These are phyloP conservation scores for Lactuca saligna DNA, from an alignment of 129 eudicot genomes.

Conservation along the genomic window DNA sequence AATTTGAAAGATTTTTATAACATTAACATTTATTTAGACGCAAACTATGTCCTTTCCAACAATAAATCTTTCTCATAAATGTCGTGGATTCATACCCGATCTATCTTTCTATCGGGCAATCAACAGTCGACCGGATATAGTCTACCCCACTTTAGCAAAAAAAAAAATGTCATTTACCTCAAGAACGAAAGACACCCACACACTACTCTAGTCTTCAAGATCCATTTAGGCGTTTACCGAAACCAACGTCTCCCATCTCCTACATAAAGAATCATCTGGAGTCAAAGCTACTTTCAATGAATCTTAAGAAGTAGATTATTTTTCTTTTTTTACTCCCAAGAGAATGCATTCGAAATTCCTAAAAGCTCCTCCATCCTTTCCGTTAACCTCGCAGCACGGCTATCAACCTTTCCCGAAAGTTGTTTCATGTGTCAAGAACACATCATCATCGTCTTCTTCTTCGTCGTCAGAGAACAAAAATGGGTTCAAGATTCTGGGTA, in stretches of 20 bases:
- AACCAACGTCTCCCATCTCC: background rate
- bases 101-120: background rate
- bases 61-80: no score
- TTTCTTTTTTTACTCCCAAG: background rate
- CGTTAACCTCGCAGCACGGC: conserved; percentile 21
- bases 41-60: background rate
- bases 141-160: background rate
- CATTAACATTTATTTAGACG: no score
- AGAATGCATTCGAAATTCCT: conserved; percentile 45
- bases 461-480: conserved; percentile 45
- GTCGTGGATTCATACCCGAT: background rate
- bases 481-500: conserved; percentile 47
- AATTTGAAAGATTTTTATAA: no score
- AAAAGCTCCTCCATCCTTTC: conserved; percentile 28
- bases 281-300: background rate
- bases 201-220: background rate
- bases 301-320: conserved; percentile 4
- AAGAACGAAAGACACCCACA: conserved; percentile 17
- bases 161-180: background rate
- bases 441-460: conserved; percentile 34
- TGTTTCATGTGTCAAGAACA: conserved; percentile 44
- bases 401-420: conserved; percentile 26
- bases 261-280: background rate
- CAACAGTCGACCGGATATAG: background rate
- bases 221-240: conserved; percentile 8